Base-by-base conservation (phyloP, 768 basidiomycete genomes). In the Boletus eberwhitei region DNA sequence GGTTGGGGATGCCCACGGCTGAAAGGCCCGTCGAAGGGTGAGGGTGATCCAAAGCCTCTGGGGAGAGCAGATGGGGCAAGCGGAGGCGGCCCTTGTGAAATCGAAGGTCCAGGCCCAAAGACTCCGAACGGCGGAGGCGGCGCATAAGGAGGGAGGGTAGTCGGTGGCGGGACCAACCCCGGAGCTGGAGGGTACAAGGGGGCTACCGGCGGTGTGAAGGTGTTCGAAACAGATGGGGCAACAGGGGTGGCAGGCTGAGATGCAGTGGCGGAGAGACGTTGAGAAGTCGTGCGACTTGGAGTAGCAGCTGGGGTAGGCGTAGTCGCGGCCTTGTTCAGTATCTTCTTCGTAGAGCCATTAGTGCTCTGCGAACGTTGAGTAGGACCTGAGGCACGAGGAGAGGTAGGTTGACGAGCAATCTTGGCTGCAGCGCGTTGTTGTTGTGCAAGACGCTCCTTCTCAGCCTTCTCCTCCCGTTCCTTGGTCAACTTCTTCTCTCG, bases 401-500 rank as follows among this genome's bases (percentile, higher is more conserved):
- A 80, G 8, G 79, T 73, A 35, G 80, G 82, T 48, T 77, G 65
- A 50, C 85, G 80, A 46, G 74, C 59, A 38, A 69, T 74, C 62
- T 74, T 81, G 48, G 75, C 70, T 47, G 74, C 72, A 12, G 79
- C 76, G 58, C 79, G 82, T 57, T 85, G 82, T 60, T 77, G 77
- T 59, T 79, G 78, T 42, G 64, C 67, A 47, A 67, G 62, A 50
- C 78, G 78, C 40, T 77, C 76, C 57, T 78, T 78, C 45, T 76
- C 73, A 49, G 76, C 77, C 53, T 82, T 81, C 48, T 83, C 85
- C 46, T 78, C 79, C 55, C 83, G 82, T 69, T 87, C 87, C 60
- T 80, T 85, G 50, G 79, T 78, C 53, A 81, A 72, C 48, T 82
- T 85, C 68, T 82, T 81, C 61, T 84, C 82, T 53, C 87, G 85